Conservation (phyloP, 352 stramenopile genomes). For the Aphanomyces stellatus region DNA sequence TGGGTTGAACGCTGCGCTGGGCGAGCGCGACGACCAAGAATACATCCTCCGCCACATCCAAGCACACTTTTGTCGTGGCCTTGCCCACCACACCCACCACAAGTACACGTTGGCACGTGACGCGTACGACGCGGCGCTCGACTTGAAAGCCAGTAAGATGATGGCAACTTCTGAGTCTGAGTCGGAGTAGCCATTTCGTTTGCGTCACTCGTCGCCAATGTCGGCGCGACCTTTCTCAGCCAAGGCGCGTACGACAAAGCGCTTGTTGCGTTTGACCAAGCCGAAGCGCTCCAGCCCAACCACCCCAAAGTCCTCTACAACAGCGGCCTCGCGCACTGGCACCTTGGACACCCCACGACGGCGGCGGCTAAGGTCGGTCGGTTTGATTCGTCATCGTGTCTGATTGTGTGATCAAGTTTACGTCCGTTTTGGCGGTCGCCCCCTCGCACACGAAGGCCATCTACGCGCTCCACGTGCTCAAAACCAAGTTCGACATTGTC, state of each 20-base stretch:
- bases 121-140: background rate
- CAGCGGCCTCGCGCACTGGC: background rate
- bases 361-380: background rate
- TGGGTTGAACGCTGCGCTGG: background rate
- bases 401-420: conserved; percentile 1
- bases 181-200: background rate
- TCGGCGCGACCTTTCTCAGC: conserved; percentile 4
- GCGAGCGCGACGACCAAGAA: background rate
- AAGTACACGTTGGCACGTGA: conserved; percentile 7
- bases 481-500: background rate
- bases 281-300: background rate
- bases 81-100: background rate
- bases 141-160: background rate
- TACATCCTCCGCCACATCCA: background rate
- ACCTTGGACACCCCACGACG: background rate
- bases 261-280: background rate
- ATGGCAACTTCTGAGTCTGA: background rate
- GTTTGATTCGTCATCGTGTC: background rate
- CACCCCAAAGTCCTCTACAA: conserved; percentile 6
- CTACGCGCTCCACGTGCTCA: conserved; percentile 15
- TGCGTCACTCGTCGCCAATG: background rate
- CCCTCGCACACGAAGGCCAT: conserved; percentile 10
- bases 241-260: conserved; percentile 9
- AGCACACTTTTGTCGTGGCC: conserved; percentile 2
- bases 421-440: background rate